Evolutionary conservation across 345 rosid genomes (phyloP), one percentile per base, ranked within the genome.

Genomic region (Fremontodendron californicum): DNA sequence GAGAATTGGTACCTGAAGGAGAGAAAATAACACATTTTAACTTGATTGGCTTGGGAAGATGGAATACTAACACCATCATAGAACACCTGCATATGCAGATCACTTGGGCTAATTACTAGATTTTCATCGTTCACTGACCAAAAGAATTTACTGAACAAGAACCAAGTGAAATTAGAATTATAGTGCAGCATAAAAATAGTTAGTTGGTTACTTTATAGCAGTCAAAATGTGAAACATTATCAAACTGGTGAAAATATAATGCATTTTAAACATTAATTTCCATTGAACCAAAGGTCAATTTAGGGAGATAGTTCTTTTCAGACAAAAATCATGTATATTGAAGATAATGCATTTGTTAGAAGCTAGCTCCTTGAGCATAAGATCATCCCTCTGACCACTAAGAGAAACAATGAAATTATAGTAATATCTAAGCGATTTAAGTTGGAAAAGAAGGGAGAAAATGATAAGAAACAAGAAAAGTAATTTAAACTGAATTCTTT

Each of bases 1-100:
- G 5, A 68, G 91, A 37, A 92, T 84, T 0, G 91, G 90, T 51
- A 92, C 91, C 98, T 93, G 74, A 65, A n/a, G 51, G 23, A 57
- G 64, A 11, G 13, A 29, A 40, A 31, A 35, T 23, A 57, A 74
- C 58, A 77, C 13, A 5, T 49, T 62, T 11, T n/a, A n/a, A 77
- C 54, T 1, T 15, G 39, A 51, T 52, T 72, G 2, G 11, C 16
- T 35, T 19, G 1, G 63, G 52, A 40, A 58, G 29, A 19, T 42
- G 27, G 18, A 16, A 27, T 45, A 43, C 10, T 49, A 46, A 27
- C 13, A 29, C 2, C 58, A 70, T 11, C 58, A 21, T 49, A 71
- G 7, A 49, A n/a, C n/a, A 51, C 18, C 43, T 15, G 42, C 27
- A 19, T 10, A 10, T 9, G 40, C 25, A 71, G 60, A 46, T n/a